phyloP scores from a whole-genome alignment of 2,329 filamentous ascomycete genomes.

The Metarhizium brunneum region DNA sequence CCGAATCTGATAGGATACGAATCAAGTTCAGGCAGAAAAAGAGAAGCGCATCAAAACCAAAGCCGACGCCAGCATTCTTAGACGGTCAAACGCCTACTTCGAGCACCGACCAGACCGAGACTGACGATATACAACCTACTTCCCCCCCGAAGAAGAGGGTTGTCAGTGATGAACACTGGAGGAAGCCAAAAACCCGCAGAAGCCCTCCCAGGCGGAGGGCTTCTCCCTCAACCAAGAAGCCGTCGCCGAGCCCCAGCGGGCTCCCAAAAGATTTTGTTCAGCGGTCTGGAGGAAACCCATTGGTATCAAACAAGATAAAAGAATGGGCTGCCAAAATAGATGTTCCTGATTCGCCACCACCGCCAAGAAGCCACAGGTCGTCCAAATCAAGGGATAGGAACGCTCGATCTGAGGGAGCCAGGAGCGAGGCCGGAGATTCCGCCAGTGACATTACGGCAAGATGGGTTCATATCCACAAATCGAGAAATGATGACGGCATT shows the following conservation, averaged over 20 bases:
- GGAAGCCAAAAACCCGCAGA: conserved; percentile 47
- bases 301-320: conserved; percentile 49
- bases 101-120: conserved; percentile 11
- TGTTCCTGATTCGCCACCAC: conserved; percentile 29
- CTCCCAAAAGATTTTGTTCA: conserved; percentile 51
- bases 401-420: conserved; percentile 15
- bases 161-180: conserved; percentile 88
- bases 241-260: conserved; percentile 7
- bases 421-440: conserved; percentile 17
- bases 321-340: conserved; percentile 53
- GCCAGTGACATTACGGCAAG: conserved; percentile 19
- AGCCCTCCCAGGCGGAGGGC: conserved; percentile 31
- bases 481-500: conserved; percentile 18
- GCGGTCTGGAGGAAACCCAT: conserved; percentile 42
- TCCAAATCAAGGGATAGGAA: conserved; percentile 24
- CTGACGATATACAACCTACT: conserved; percentile 20
- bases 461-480: conserved; percentile 4
- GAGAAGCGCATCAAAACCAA: conserved; percentile 22
- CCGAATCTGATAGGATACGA: conserved; percentile 49
- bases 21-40: conserved; percentile 45
- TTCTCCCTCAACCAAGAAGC: conserved; percentile 25
- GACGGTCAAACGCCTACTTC: conserved; percentile 16
- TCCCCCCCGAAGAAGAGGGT: conserved; percentile 80
- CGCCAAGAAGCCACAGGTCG: conserved; percentile 24
- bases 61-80: conserved; percentile 13